phyloP scores from a whole-genome alignment of 805 yeast genomes.

The Pichia sporocuriosa region DNA sequence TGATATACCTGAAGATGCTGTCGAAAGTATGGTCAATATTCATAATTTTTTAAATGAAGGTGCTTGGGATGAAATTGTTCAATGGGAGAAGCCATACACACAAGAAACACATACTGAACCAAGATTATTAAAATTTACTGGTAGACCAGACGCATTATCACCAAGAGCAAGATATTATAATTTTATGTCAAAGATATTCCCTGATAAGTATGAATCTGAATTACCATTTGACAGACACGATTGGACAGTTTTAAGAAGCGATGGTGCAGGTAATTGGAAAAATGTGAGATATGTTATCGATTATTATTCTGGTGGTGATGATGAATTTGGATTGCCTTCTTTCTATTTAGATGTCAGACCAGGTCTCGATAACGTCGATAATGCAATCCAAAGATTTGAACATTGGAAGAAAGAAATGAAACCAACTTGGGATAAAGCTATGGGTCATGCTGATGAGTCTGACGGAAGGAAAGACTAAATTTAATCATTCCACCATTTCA shows the following conservation, averaged over 20 bases:
- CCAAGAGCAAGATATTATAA: conserved; percentile 79
- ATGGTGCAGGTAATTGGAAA: conserved; percentile 47
- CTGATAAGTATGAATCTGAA: conserved; percentile 60
- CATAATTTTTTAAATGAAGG: conserved; percentile 96
- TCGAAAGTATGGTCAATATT: conserved; percentile 92
- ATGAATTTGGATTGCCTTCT: conserved; percentile 80
- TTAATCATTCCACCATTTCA: not conserved
- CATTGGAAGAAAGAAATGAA: conserved; percentile 48
- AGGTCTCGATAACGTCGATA: conserved; percentile 65
- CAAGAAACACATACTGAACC: conserved; percentile 53
- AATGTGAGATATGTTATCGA: conserved; percentile 89
- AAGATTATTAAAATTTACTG: conserved; percentile 78
- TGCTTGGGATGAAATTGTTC: conserved; percentile 90
- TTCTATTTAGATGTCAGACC: conserved; percentile 94
- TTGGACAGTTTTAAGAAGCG: conserved; percentile 85
- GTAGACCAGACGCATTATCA: conserved; percentile 79
- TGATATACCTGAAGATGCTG: conserved; percentile 90
- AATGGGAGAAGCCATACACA: conserved; percentile 82
- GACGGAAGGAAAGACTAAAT: not conserved
- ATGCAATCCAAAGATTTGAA: conserved; percentile 59
- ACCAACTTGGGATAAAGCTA: conserved; percentile 63
- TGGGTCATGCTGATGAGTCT: conserved; percentile 40
- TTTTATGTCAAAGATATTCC: conserved; percentile 61
- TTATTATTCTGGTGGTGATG: conserved; percentile 89
- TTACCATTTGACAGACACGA: conserved; percentile 98